Base-by-base conservation (phyloP, 345 rosid species). In the Hypericum androsaemum region DNA sequence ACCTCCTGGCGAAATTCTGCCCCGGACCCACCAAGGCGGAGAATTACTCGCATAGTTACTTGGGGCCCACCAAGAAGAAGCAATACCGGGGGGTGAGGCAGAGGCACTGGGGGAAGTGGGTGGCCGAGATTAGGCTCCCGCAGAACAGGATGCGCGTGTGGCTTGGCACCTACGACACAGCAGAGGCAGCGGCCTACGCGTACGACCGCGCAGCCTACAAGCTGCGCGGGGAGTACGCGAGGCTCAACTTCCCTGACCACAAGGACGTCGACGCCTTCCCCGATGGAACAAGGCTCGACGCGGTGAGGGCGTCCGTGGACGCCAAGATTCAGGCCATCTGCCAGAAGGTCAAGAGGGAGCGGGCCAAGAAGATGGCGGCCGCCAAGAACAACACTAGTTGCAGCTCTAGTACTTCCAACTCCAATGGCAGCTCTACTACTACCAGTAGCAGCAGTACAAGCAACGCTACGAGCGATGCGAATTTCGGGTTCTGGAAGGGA, bases 61-160 rank as follows among this genome's bases (percentile, higher is more conserved):
- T 22, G 32, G 32, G 32, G 32, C 32, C 32, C 32, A 4, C 32
- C 52, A 87, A 64, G 82, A 82, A 80, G 80, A 92, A 92, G 61
- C 77, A 81, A 16, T 92, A 92, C 85, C 74, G 96, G 59, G 98
- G 98, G 62, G 98, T 92, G 63, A 83, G 98, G 58, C 98, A 92
- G 81, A 80, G 98, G 61, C 97, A 85, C 47, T 83, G 97, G 97
- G 98, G 98, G 6, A 92, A 88, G 76, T 92, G 98, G 98, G 98
- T 92, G 12, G 97, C 98, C 0, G 98, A 92, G 68, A 88, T 92
- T 51, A 74, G 98, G 59, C 71, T 88, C 7, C 98, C 98, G 0
- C 98, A 92, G 58, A 92, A 92, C 75, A 83, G 97, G 71, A 80
- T 79, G 73, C 79, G 98, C 28, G 88, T 92, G 14, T 88, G 98